Base-by-base conservation (phyloP, 441 rosid genomes). In the Eutrema salsugineum region DNA sequence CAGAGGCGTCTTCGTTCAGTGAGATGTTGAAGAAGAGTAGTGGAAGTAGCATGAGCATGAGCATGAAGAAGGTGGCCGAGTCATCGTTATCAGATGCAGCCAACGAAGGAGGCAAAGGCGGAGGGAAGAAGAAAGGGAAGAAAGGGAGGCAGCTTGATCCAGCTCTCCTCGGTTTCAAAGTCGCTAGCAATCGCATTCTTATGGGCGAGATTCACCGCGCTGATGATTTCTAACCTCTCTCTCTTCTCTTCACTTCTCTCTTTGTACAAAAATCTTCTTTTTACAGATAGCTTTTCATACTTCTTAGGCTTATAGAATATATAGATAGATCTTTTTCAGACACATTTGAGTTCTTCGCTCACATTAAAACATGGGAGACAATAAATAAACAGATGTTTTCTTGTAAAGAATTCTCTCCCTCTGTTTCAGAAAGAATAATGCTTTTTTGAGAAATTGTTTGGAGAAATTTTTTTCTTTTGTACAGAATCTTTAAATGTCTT, bases 121-220 rank as follows among this genome's bases (percentile, higher is more conserved):
- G 85, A 15, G 90, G 94, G 22, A 92, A 90, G 79, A 92, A 83
- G 82, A 92, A 87, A 72, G 96, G 91, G 55, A 92, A 92, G 78
- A 92, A 88, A 73, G 96, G 97, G 50, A 88, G 88, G 63, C 96
- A 90, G 73, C 82, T 92, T 6, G 91, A 88, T 83, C 94, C 97
- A 3, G 84, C 94, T 44, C 85, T 92, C 17, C 91, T 92, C 1
- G 97, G 97, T 32, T 92, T 92, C 68, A 92, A 90, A 76, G 97
- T 92, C 24, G 68, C 91, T 2, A 92, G 97, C 83, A 92, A 92
- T 68, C 91, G 97, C 36, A 87, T 91, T 32, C 78, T 89, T 75
- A 89, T 88, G 96, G 97, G 96, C 15, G 94, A 91, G 75, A 90
- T 91, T 68, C 94, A 90, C 43, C 85, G 88, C 9, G 71, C 79